Base-by-base conservation (phyloP, 2,329 filamentous ascomycete genomes). In the Diaporthe aspalathi region DNA sequence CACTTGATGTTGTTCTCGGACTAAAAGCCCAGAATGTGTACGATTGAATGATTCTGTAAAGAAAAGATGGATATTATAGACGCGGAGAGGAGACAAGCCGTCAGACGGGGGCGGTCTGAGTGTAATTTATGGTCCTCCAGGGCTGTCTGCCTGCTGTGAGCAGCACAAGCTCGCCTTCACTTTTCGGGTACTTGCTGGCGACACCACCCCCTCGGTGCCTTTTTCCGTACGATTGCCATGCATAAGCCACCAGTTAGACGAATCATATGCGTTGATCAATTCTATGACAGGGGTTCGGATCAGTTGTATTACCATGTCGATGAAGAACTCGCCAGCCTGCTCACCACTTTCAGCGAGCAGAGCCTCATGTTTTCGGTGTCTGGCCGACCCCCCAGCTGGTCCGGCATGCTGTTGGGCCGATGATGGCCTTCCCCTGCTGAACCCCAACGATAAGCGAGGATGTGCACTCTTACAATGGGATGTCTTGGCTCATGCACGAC, bases 351-450 rank as follows among this genome's bases (percentile, higher is more conserved):
- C n/a, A 57, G n/a, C n/a, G 1, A 22, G 53, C 53, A 57, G 53
- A 57, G 53, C 53, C 53, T 40, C 53, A 57, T 57, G n/a, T 22
- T 57, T 22, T 57, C 32, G 8, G 53, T 24, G 35, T 40, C 53
- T 17, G 22, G 53, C 32, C 5, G 12, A 24, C 8, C 53, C 53
- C 32, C 53, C n/a, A 24, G 32, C 16, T 9, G 6, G 5, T 9
- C 6, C 1, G 17, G 1, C 53, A 12, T 38, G 32, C n/a, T 11
- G 2, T 5, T 54, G 7, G 5, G n/a, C 50, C 50, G 14, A 24
- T 9, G 0, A 1, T 32, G 29, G 27, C 14, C 27, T 35, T 29
- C 27, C 17, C 17, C 11, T 38, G 29, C 5, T 22, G 20, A 16
- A 16, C 53, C 14, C 32, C 17, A n/a, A n/a, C n/a, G n/a, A 40